Base-by-base conservation (phyloP, 352 stramenopile species). In the Pythium coloratum region DNA sequence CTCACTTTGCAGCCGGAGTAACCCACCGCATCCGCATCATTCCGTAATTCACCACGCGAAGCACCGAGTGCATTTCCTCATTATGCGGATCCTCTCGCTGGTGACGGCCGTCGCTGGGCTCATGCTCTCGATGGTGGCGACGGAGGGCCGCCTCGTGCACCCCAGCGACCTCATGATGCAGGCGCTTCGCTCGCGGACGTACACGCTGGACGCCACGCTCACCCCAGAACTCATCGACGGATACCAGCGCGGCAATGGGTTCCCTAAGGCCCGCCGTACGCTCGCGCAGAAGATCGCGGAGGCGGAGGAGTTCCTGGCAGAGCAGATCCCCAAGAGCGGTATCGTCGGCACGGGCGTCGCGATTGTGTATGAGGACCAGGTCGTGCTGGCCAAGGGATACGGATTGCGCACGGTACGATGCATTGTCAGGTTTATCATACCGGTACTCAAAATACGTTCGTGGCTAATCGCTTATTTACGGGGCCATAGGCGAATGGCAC, bases 361-460 rank as follows among this genome's bases (percentile, higher is more conserved):
- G 1, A 75, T 89, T 59, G 81, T 88, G 32, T 87, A 86, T 57
- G 40, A 86, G 14, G 81, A 86, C 46, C 18, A 85, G 50, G 67
- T 80, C 13, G 65, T 71, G 13, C 13, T 71, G 6, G 50, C 65
- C 42, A 66, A 64, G 12, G 65, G 65, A 44, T 71, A 70, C 42
- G 55, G 55, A 28, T 18, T 60, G 16, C 55, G 55, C 14, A 33
- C 55, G 16, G 53, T 58, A 58, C 12, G 59, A 4, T 64, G 5
- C n/a, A 36, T 36, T 56, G 4, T 3, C 16, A 32, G 10, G 6
- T n/a, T 3, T 9, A 9, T 62, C 36, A 33, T 18, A 18, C 30
- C 36, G 12, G 36, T 42, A 42, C 12, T 24, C 20, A 24, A 24
- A 24, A 24, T 44, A 12, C 36, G 12, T 44, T 12, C 36, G 16